Evolutionary conservation across 306 rosid genomes (phyloP).

Genomic region (Neltuma alba): DNA sequence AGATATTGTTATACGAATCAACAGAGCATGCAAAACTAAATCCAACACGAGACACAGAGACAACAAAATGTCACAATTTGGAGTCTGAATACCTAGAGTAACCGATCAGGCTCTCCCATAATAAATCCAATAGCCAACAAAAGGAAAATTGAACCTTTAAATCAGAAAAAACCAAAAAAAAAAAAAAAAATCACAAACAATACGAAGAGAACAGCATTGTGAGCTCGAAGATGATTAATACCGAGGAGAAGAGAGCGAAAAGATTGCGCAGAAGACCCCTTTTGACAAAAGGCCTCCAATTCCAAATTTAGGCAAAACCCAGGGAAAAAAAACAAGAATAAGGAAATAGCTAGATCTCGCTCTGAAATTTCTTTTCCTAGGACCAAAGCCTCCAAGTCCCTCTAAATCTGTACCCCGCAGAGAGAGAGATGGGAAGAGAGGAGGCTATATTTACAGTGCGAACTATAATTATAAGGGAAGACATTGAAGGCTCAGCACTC

Average conservation of each 20-base stretch:
- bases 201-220: not conserved
- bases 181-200: not conserved
- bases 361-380: not conserved
- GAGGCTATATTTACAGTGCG: conserved; percentile 13
- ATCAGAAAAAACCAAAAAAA: not conserved
- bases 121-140: conserved; percentile 26
- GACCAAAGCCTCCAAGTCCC: conserved; percentile 3
- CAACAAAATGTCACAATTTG: not conserved
- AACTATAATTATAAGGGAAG: not conserved
- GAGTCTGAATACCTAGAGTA: conserved; percentile 26
- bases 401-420: not conserved
- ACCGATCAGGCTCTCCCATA: conserved; percentile 13
- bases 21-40: conserved; percentile 31
- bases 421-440: not conserved
- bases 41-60: not conserved
- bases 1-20: conserved; percentile 23
- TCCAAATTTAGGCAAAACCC: conserved; percentile 40
- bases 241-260: conserved; percentile 45
- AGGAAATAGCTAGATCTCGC: conserved; percentile 38
- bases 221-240: conserved; percentile 29
- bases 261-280: conserved; percentile 41
- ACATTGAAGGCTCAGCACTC: conserved; percentile 6
- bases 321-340: not conserved
- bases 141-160: not conserved
- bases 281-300: conserved; percentile 48